Base-by-base conservation (phyloP, 768 basidiomycete genomes). In the Termitomyces sp. region DNA sequence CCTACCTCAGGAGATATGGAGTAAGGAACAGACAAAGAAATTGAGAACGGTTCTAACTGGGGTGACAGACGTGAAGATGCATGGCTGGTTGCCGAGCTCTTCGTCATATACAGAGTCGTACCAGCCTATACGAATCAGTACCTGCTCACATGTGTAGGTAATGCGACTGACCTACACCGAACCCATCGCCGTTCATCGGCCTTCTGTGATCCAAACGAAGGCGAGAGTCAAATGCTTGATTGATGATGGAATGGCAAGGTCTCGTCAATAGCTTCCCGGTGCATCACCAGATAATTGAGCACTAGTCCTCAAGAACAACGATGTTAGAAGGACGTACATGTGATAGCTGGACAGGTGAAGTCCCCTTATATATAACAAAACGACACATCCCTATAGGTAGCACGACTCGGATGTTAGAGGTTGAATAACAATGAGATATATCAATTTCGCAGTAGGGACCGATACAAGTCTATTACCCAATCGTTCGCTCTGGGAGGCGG, bases 151-250 rank as follows among this genome's bases (percentile, higher is more conserved):
- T 20, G 23, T 4, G 41, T 14, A 38, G 2, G 7, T 10, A n/a
- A 44, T 50, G 28, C 50, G 65, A 74, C 87, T 60, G 64, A 92
- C 91, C 91, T 18, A 98, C 93, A 32, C 96, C 96, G 71, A 98
- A 98, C 0, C 96, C 96, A 70, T 98, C 95, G 9, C 93, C 92
- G 64, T 94, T 94, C 73, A 94, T 93, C n/a, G 92, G 93, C 61
- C 91, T 74, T 57, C 92, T 79, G 63, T 77, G 80, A 68, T 94
- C 92, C 55, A 93, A 71, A 20, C 96, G 84, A 35, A 99, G 79
- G 8, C 95, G 83, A 23, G 93, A 95, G 74, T 98, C 96, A 67
- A 94, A 95, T 0, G 96, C 94, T 75, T 97, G 94, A 71, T 96
- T 96, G 71, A 95, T 97, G 75, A 98, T 97, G 3, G 91, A 93